A percentile compares a stretch with the other conserved stretches of the same genome.
Evolutionary conservation across 2,329 filamentous ascomycete species (phyloP).

Genomic region (Penicillium sp.): DNA sequence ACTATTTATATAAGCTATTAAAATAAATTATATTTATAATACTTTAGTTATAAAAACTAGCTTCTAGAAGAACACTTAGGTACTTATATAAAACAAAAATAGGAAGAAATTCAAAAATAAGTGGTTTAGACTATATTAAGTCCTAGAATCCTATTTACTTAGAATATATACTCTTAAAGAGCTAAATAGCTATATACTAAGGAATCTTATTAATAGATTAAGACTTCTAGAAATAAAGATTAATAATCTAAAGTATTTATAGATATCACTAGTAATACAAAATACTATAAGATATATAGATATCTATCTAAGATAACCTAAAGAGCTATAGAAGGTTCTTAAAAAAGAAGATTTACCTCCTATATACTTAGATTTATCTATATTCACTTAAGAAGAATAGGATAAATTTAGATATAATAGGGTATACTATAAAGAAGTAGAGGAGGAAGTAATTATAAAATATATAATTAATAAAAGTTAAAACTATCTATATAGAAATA

Average conservation of each 20-base stretch:
- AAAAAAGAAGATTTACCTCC: not conserved
- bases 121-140: slow-evolving; percentile 12
- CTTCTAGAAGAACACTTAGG: slow-evolving; percentile 2
- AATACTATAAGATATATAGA: too few relatives aligned
- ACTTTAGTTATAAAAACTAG: slow-evolving; percentile 8
- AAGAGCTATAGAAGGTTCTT: not conserved
- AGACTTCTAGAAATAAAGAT: not conserved
- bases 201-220: slow-evolving; percentile 1
- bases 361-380: slow-evolving; percentile 4
- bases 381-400: slow-evolving; percentile 6
- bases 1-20: not conserved
- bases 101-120: slow-evolving; percentile 16
- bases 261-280: not conserved
- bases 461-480: not conserved
- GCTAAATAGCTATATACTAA: not conserved
- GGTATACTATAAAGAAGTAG: not conserved
- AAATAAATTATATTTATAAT: not conserved
- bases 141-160: slow-evolving; percentile 4
- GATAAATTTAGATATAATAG: not conserved
- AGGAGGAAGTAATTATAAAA: not conserved
- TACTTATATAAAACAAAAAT: slow-evolving; percentile 9
- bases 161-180: slow-evolving; percentile 8
- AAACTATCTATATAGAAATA: not conserved
- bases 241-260: not conserved
- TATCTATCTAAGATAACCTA: too few relatives aligned